Evolutionary conservation across 2,329 filamentous ascomycete species (phyloP), one percentile per base, ranked within the genome.

Genomic region (Aphanoascus verrucosus): DNA sequence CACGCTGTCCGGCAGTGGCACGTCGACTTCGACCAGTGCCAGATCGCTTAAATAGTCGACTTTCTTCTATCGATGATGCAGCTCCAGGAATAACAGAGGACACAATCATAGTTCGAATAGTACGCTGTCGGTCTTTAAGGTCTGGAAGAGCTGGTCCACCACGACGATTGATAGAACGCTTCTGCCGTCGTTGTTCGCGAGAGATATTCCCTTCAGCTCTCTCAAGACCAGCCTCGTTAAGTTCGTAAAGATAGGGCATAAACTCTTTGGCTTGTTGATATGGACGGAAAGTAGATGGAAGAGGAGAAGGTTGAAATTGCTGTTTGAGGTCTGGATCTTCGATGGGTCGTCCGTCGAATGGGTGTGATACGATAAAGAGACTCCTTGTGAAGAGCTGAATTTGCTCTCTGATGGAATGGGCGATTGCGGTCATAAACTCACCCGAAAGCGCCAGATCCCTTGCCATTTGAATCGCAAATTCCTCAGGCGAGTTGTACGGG

Each of bases 371-470:
- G 62, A 93, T 88, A 71, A 95, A 97, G 56, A 98, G 74, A 64
- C 89, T 94, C 66, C 88, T 86, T 5, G 89, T 94, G 68, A 96
- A 98, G 31, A 97, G 79, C 66, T 98, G 93, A 40, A 85, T 83
- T 70, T 98, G 93, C 69, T 98, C 93, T 57, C 93, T 85, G 64
- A 98, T 98, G 57, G 88, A 95, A 71, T 98, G 93, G 11, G 93
- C 93, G 67, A 98, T 97, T 6, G 93, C 91, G 0, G 93, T 98
- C 1, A 88, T 90, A 64, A 98, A 98, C 68, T 98, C 93, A 58
- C 93, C 93, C 0, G 88, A 88, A 15, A 98, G 78, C 3, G 90
- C 90, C 23, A 98, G 77, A 64, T 98, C 93, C 55, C 83, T 81
- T 0, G 90, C 83, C 88, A 97, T 94, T 65, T 84, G 84, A 57